Conservation (phyloP, 2,329 filamentous ascomycete species). For the Apiospora arundinis region DNA sequence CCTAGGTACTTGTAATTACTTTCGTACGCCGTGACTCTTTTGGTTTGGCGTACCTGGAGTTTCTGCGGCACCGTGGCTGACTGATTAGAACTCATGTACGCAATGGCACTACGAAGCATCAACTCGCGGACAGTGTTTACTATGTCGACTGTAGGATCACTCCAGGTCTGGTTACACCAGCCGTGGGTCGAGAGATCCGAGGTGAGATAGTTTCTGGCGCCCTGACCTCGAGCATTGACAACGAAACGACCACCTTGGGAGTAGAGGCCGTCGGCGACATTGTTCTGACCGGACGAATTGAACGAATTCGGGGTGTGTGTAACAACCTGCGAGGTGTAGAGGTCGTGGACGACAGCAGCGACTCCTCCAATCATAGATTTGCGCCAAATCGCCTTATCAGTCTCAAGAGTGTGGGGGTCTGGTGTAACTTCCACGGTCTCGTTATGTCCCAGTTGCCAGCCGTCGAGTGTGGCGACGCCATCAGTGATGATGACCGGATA, state of each 20-base stretch:
- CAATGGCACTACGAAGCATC: conserved; percentile 18
- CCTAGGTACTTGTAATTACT: conserved; percentile 12
- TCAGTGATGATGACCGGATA: neutral
- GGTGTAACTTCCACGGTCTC: neutral
- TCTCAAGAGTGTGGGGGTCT: too few relatives aligned
- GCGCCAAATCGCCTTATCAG: too few relatives aligned
- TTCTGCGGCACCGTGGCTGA: neutral
- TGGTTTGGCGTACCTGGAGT: neutral
- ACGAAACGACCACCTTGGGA: too few relatives aligned
- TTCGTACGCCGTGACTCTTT: neutral
- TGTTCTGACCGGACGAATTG: too few relatives aligned
- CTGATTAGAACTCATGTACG: neutral
- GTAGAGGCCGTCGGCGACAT: too few relatives aligned
- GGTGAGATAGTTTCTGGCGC: neutral
- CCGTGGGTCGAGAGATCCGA: neutral
- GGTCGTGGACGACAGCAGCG: neutral
- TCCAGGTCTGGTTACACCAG: neutral
- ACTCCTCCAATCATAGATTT: neutral
- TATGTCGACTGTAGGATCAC: conserved; percentile 7
- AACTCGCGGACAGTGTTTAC: conserved; percentile 18
- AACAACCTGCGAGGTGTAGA: neutral
- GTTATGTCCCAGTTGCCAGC: neutral
- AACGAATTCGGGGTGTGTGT: too few relatives aligned
- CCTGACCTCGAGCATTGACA: neutral
- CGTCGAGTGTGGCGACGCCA: neutral